phyloP scores from a whole-genome alignment of 1,284 basidiomycete species.

The Fomitopsis palustris region DNA sequence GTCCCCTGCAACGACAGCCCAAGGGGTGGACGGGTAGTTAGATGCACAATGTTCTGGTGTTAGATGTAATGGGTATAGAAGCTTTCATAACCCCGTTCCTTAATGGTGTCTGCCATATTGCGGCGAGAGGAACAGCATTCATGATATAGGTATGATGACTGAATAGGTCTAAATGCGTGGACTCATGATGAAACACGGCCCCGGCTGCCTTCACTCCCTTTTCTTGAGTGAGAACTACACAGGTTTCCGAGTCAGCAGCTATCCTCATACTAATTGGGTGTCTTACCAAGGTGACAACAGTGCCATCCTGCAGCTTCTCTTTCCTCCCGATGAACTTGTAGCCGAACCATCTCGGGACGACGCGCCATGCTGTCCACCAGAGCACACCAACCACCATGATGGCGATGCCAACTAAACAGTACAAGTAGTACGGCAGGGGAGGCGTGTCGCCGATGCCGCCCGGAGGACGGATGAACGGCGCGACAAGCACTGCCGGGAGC shows the following conservation, averaged over 20 bases:
- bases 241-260: background rate
- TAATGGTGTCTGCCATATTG: too few species aligned
- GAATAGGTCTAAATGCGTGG: background rate
- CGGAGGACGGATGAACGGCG: conserved; percentile 52
- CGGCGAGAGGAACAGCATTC: background rate
- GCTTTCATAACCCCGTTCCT: too few species aligned
- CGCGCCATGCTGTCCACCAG: conserved; percentile 56
- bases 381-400: conserved; percentile 42
- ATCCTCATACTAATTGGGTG: background rate
- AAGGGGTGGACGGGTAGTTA: conserved; percentile 26
- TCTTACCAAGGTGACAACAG: conserved; percentile 47
- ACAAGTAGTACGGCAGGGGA: conserved; percentile 58
- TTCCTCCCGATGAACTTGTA: conserved; percentile 48
- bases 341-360: conserved; percentile 46
- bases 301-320: conserved; percentile 50
- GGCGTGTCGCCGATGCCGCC: conserved; percentile 56
- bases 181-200: too few species aligned
- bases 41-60: background rate
- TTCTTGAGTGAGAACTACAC: conserved; percentile 4
- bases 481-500: conserved; percentile 42
- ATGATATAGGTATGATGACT: background rate
- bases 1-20: conserved; percentile 16
- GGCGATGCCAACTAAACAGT: conserved; percentile 53
- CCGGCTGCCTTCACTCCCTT: background rate
- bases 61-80: background rate